Evolutionary conservation across 805 yeast species (phyloP).

Genomic region (Candida morakotiae): DNA sequence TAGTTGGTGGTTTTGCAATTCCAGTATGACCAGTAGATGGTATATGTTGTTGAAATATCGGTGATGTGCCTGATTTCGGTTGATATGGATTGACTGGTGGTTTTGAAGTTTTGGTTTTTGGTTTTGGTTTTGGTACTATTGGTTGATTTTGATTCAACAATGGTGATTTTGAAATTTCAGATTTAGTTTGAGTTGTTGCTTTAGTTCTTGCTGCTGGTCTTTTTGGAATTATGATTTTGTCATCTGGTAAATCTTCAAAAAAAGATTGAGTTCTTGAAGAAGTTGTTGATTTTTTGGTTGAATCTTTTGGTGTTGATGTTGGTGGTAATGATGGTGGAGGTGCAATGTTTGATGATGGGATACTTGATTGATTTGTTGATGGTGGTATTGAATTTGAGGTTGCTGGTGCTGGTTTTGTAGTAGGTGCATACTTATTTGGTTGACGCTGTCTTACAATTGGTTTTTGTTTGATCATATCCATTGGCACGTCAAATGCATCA

Average conservation of each 20-base stretch:
- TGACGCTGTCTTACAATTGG: slow-evolving; percentile 31
- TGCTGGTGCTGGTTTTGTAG: slow-evolving; percentile 1
- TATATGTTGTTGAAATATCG: slow-evolving; percentile 9
- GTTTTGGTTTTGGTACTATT: slow-evolving; percentile 15
- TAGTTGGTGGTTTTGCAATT: slow-evolving; percentile 6
- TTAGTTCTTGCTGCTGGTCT: slow-evolving; percentile 26
- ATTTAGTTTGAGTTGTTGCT: slow-evolving; percentile 16
- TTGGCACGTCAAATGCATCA: slow-evolving; percentile 78
- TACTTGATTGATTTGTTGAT: slow-evolving; percentile 1
- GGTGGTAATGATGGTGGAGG: not conserved
- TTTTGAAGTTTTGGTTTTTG: too few relatives aligned
- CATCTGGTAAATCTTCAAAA: slow-evolving; percentile 55
- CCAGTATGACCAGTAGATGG: slow-evolving; percentile 4
- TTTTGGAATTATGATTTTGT: slow-evolving; percentile 20
- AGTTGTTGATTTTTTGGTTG: not conserved
- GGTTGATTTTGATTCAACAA: slow-evolving; percentile 1
- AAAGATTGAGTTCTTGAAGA: slow-evolving; percentile 28
- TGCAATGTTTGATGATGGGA: not conserved
- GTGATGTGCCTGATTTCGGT: slow-evolving; percentile 12
- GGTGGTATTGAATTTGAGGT: not conserved
- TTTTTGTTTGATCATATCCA: slow-evolving; percentile 41
- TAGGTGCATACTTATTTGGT: slow-evolving; percentile 19
- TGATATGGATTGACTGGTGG: slow-evolving; percentile 28
- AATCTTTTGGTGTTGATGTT: not conserved
- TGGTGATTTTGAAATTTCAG: slow-evolving; percentile 1